Base-by-base conservation (phyloP, 305 asterid species). In the Lippia alba region DNA sequence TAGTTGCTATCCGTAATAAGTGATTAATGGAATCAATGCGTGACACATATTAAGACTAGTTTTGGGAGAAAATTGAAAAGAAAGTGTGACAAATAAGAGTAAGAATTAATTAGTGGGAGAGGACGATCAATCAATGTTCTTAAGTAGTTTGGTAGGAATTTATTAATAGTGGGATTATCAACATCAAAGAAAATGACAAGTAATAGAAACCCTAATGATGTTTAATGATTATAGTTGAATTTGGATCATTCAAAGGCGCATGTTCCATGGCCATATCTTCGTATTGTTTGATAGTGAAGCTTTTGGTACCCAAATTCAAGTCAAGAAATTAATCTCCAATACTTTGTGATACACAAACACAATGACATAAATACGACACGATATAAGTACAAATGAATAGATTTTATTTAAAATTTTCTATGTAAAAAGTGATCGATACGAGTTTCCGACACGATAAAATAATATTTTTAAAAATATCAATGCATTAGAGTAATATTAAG, bases 171-270 rank as follows among this genome's bases (percentile, higher is more conserved):
- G 6, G 41, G 41, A 36, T 36, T 36, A 46, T 34, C 48, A 15
- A 50, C 45, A 48, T 53, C 57, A 30, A 53, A 24, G 49, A 56
- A 63, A 72, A 64, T 16, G 58, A 39, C 62, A 39, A 24, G 1
- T 24, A 24, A 40, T 33, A 72, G 6, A 71, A 49, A 70, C 57
- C 9, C 44, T 63, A 71, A 44, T 71, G 76, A 71, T 71, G 69
- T 32, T 72, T 72, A 63, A 72, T 73, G 57, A 72, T 64, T 46
- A 65, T 32, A 63, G 65, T 55, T 0, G 5, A 51, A 44, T 63
- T 58, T 46, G 61, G 61, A 61, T 61, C 32, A 53, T 50, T 15
- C 53, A 16, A 56, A 33, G 61, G 20, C n/a, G 32, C 59, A 39
- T 17, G 12, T 44, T 56, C 33, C 34, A 68, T 71, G 30, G 44